Percentiles rank a stretch among this genome's conserved stretches.
phyloP scores from a whole-genome alignment of 345 rosid species.

The Dipteronia dyeriana region DNA sequence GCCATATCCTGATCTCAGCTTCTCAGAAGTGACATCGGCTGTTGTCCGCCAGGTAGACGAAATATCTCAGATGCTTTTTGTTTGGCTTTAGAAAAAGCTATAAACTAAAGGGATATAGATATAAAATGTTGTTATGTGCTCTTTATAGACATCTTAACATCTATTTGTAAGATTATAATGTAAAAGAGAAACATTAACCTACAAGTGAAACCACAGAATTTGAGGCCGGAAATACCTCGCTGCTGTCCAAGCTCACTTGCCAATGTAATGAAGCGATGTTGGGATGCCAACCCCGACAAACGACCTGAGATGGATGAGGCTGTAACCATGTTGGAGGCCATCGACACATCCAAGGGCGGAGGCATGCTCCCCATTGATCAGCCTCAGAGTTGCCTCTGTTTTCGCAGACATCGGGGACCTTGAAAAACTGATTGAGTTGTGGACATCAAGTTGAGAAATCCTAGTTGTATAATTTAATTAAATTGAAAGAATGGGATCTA shows the following conservation, averaged over 20 bases:
- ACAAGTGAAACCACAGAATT: slow-evolving; percentile 49
- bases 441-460: slow-evolving; percentile 18
- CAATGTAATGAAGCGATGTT: slow-evolving; percentile 92
- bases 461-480: slow-evolving; percentile 25
- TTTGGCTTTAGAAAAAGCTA: background rate
- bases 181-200: background rate
- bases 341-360: slow-evolving; percentile 93
- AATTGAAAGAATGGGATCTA: slow-evolving; percentile 17
- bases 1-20: slow-evolving; percentile 98
- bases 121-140: background rate
- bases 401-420: slow-evolving; percentile 74
- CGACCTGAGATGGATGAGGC: slow-evolving; percentile 97
- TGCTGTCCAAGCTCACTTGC: slow-evolving; percentile 91
- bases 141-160: background rate
- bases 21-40: slow-evolving; percentile 94
- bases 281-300: slow-evolving; percentile 96
- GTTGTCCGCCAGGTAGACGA: slow-evolving; percentile 86
- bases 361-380: slow-evolving; percentile 95
- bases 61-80: background rate
- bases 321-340: slow-evolving; percentile 78
- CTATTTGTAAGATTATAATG: slow-evolving; percentile 8
- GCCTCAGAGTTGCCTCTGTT: slow-evolving; percentile 81
- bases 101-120: background rate
- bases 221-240: slow-evolving; percentile 97
- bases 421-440: slow-evolving; percentile 31